phyloP scores from a whole-genome alignment of 2,329 filamentous ascomycete species.

The Fusarium nodosum region DNA sequence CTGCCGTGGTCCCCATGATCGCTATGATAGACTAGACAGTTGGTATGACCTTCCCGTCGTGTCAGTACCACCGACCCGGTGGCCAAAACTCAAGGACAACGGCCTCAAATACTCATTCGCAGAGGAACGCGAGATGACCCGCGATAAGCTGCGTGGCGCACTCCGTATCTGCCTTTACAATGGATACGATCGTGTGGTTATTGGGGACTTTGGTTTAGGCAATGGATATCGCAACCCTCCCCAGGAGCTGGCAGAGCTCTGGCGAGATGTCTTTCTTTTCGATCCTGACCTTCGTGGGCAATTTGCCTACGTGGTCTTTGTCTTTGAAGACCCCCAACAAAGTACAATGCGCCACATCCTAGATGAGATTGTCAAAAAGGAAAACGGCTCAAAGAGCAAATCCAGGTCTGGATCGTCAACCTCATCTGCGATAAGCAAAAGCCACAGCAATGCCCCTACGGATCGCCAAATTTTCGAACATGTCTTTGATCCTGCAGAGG shows the following conservation, averaged over 20 bases:
- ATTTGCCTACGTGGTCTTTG: slow-evolving; percentile 73
- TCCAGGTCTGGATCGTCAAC: slow-evolving; percentile 51
- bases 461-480: slow-evolving; percentile 68
- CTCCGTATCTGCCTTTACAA: slow-evolving; percentile 77
- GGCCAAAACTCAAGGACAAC: slow-evolving; percentile 78
- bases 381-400: slow-evolving; percentile 55
- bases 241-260: slow-evolving; percentile 73
- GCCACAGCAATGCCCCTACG: slow-evolving; percentile 51
- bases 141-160: slow-evolving; percentile 78
- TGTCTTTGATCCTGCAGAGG: slow-evolving; percentile 65
- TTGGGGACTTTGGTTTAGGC: slow-evolving; percentile 75
- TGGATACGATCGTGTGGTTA: slow-evolving; percentile 68
- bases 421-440: slow-evolving; percentile 50
- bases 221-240: slow-evolving; percentile 75
- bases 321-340: slow-evolving; percentile 70
- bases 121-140: slow-evolving; percentile 78
- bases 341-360: slow-evolving; percentile 67
- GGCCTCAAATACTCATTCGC: slow-evolving; percentile 79
- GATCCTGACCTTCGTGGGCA: slow-evolving; percentile 73
- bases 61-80: slow-evolving; percentile 77
- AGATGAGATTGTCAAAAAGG: slow-evolving; percentile 69
- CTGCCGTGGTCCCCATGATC: slow-evolving; percentile 77
- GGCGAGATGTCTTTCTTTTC: slow-evolving; percentile 74
- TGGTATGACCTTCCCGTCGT: slow-evolving; percentile 77
- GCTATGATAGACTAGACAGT: slow-evolving; percentile 68